A percentile compares a stretch with the other conserved stretches of the same genome.
Conservation (phyloP, 1,139 yeast species). For the Eremothecium sinecaudum region DNA sequence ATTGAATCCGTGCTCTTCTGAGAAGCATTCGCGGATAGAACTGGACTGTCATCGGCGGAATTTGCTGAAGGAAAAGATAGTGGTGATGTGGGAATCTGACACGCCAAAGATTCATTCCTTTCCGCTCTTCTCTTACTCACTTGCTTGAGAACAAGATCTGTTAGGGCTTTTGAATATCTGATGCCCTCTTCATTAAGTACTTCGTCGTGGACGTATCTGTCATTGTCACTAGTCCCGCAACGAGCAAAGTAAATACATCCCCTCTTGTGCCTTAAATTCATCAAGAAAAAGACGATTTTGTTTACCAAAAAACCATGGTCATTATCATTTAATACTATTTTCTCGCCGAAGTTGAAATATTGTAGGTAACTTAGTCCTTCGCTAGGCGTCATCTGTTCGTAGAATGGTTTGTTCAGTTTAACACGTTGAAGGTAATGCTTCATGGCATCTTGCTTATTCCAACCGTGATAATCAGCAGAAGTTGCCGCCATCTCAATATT, state of each 20-base stretch:
- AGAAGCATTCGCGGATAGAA: slow-evolving; percentile 16
- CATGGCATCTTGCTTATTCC: slow-evolving; percentile 58
- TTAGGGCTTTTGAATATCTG: slow-evolving; percentile 38
- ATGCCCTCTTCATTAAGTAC: slow-evolving; percentile 53
- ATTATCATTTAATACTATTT: slow-evolving; percentile 60
- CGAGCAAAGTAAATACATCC: slow-evolving; percentile 87
- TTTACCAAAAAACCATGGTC: slow-evolving; percentile 82
- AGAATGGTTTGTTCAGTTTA: slow-evolving; percentile 41
- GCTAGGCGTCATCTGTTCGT: slow-evolving; percentile 43
- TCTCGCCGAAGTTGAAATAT: slow-evolving; percentile 83
- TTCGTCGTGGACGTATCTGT: slow-evolving; percentile 46
- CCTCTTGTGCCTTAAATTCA: slow-evolving; percentile 75
- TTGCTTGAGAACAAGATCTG: slow-evolving; percentile 39
- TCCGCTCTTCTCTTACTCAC: slow-evolving; percentile 23
- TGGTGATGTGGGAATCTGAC: not conserved
- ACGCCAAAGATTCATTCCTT: slow-evolving; percentile 6
- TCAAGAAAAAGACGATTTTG: slow-evolving; percentile 78
- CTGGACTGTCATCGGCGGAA: slow-evolving; percentile 8
- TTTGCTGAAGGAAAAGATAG: slow-evolving; percentile 4
- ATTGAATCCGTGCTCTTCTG: slow-evolving; percentile 16
- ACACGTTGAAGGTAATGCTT: slow-evolving; percentile 51
- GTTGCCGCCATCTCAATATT: slow-evolving; percentile 81
- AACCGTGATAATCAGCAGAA: slow-evolving; percentile 77
- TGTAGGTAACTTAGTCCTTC: slow-evolving; percentile 63
- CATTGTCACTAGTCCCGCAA: slow-evolving; percentile 49